A percentile compares a stretch with the other conserved stretches of the same genome.
phyloP scores from a whole-genome alignment of 2,329 filamentous ascomycete genomes.

The Aspergillus thermomutatus region DNA sequence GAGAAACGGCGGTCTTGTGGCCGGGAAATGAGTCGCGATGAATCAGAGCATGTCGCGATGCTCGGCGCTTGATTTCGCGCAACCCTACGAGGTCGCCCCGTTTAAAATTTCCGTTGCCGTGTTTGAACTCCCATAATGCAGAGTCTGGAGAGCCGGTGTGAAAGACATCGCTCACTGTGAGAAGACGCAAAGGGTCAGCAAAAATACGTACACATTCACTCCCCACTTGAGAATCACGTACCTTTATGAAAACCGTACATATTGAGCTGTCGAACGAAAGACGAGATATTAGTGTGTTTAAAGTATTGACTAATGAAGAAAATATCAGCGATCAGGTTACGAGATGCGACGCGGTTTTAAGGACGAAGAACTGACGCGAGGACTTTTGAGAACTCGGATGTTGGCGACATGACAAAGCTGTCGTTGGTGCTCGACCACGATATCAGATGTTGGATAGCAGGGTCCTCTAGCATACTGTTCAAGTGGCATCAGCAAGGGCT shows the following conservation, averaged over 20 bases:
- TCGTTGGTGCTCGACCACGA: conserved; percentile 93
- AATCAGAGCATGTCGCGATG: conserved; percentile 87
- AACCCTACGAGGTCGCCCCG: conserved; percentile 86
- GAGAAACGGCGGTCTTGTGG: conserved; percentile 70
- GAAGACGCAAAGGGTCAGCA: conserved; percentile 7
- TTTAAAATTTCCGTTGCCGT: conserved; percentile 96
- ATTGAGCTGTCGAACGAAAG: conserved; percentile 94
- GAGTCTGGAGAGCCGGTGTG: conserved; percentile 92
- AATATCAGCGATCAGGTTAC: conserved; percentile 17
- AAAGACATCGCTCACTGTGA: conserved; percentile 90
- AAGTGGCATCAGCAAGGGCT: conserved; percentile 15
- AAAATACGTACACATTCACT: neutral
- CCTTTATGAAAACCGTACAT: conserved; percentile 99
- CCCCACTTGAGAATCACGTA: conserved; percentile 36
- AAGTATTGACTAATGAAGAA: conserved; percentile 76
- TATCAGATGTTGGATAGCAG: conserved; percentile 88
- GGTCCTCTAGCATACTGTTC: conserved; percentile 90
- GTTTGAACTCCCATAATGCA: conserved; percentile 97
- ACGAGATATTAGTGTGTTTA: conserved; percentile 98
- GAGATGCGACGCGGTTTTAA: neutral
- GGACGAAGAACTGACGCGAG: conserved; percentile 70
- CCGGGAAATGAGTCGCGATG: conserved; percentile 84
- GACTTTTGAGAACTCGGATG: conserved; percentile 96
- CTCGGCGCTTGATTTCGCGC: conserved; percentile 91
- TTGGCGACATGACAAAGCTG: conserved; percentile 98